Conservation (phyloP, 352 stramenopile species). For the Phytophthora sp. region DNA sequence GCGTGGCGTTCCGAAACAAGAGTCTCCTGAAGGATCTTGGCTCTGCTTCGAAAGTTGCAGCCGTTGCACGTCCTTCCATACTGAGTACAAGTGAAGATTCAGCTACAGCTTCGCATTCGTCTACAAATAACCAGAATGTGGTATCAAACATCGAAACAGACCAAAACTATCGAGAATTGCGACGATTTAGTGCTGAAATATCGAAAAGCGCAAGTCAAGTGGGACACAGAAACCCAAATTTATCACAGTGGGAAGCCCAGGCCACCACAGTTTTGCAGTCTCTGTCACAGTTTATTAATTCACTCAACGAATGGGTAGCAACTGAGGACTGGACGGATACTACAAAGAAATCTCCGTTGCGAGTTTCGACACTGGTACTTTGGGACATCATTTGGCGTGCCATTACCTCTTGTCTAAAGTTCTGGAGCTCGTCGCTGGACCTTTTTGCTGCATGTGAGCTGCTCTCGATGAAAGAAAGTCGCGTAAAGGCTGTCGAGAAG, state of each 20-base stretch:
- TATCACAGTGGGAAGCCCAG: conserved; percentile 27
- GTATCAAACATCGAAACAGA: neutral
- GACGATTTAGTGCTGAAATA: conserved; percentile 24
- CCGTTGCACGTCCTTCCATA: neutral
- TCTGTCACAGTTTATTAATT: conserved; percentile 22
- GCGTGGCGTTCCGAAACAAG: conserved; percentile 47
- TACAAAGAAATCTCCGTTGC: conserved; percentile 15
- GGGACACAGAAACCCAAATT: conserved; percentile 6
- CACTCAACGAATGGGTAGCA: conserved; percentile 7
- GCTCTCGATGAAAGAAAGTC: conserved; percentile 17
- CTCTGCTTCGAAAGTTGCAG: conserved; percentile 4
- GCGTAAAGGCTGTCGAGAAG: conserved; percentile 11
- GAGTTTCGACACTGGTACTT: conserved; percentile 19
- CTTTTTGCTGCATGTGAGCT: conserved; percentile 21
- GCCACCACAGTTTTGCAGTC: conserved; percentile 6
- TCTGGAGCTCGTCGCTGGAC: conserved; percentile 19
- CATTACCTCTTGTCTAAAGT: conserved; percentile 32
- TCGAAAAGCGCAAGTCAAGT: conserved; percentile 3
- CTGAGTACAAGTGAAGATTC: too few species aligned
- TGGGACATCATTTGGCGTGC: conserved; percentile 49
- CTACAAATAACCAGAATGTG: conserved; percentile 3
- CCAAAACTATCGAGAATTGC: conserved; percentile 25
- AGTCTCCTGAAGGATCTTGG: conserved; percentile 47
- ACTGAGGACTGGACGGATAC: conserved; percentile 11
- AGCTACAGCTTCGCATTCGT: neutral